phyloP scores from a whole-genome alignment of 1,139 yeast genomes.

The Sugiyamaella castrensis region DNA sequence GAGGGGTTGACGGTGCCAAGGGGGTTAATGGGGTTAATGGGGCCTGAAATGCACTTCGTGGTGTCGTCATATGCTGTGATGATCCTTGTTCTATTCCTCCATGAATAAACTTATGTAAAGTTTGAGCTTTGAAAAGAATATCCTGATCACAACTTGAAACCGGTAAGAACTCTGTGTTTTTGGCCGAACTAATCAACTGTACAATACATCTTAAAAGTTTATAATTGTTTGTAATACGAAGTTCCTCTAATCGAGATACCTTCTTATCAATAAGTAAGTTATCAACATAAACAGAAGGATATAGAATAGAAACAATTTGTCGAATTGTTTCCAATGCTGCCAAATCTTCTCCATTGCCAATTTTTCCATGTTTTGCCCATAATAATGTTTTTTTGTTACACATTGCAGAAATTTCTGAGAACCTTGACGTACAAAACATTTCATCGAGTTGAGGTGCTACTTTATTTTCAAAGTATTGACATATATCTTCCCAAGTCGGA shows the following conservation, averaged over 20 bases:
- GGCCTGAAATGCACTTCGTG: no score
- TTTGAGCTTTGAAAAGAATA: constrained; percentile 21
- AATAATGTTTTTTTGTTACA: constrained; percentile 1
- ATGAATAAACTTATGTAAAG: constrained; percentile 26
- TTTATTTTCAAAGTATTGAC: constrained; percentile 22
- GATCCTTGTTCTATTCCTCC: constrained; percentile 6
- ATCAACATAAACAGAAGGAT: constrained; percentile 26
- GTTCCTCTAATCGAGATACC: constrained; percentile 35
- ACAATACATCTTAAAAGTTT: constrained; percentile 35
- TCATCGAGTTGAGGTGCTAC: constrained; percentile 30
- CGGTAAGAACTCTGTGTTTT: constrained; percentile 24
- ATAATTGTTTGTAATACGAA: constrained; percentile 37
- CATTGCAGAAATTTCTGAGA: constrained; percentile 17
- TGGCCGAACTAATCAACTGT: constrained; percentile 27
- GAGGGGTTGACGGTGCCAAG: no score
- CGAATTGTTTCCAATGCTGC: constrained; percentile 38
- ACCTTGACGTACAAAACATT: constrained; percentile 27
- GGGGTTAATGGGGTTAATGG: no score
- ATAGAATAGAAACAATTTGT: constrained; percentile 30
- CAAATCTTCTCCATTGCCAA: constrained; percentile 26
- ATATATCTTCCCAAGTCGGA: constrained; percentile 28
- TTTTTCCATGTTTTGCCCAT: constrained; percentile 6
- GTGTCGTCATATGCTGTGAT: no score
- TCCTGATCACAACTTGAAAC: constrained; percentile 28
- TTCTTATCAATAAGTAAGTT: constrained; percentile 30